These are phyloP conservation scores for Cenchrus fungigraminus DNA, from an alignment of 176 grass and related monocot genomes.

Conservation along the genomic window DNA sequence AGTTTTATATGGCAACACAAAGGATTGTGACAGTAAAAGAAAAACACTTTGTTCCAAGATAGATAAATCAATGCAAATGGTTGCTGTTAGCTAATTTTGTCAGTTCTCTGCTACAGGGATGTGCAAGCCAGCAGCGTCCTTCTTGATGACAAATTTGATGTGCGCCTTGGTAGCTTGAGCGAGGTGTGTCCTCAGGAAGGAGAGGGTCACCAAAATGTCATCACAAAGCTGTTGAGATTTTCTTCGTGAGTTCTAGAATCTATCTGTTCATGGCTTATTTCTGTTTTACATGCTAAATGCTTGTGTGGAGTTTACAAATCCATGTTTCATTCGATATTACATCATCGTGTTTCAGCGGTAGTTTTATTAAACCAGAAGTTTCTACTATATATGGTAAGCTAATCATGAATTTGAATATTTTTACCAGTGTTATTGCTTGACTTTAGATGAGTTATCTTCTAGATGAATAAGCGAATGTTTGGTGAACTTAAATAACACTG, in stretches of 20 bases:
- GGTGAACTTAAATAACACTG: not conserved
- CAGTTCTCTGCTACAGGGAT: constrained; percentile 60
- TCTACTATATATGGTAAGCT: not conserved
- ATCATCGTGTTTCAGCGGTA: not conserved
- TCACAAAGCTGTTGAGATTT: constrained; percentile 91
- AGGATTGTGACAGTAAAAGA: not conserved
- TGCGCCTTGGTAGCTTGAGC: constrained; percentile 80
- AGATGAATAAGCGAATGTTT: not conserved
- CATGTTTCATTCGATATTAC: not conserved
- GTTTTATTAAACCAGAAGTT: not conserved
- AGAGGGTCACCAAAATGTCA: constrained; percentile 82
- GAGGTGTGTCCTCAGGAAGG: constrained; percentile 84
- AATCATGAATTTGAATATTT: not conserved
- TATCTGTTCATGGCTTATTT: constrained; percentile 9
- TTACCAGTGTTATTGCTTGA: not conserved
- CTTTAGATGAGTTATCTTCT: not conserved
- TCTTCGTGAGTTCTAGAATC: constrained; percentile 70
- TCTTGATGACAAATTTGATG: constrained; percentile 97
- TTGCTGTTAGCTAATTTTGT: constrained; percentile 31
- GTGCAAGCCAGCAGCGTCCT: constrained; percentile 90
- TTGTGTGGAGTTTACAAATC: not conserved
- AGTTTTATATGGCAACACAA: not conserved
- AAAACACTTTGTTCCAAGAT: not conserved
- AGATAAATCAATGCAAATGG: not conserved
- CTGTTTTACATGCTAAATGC: not conserved